Evolutionary conservation across 192 early-diverging fungal species (phyloP).

Genomic region (Chytriomyces hyalinus): DNA sequence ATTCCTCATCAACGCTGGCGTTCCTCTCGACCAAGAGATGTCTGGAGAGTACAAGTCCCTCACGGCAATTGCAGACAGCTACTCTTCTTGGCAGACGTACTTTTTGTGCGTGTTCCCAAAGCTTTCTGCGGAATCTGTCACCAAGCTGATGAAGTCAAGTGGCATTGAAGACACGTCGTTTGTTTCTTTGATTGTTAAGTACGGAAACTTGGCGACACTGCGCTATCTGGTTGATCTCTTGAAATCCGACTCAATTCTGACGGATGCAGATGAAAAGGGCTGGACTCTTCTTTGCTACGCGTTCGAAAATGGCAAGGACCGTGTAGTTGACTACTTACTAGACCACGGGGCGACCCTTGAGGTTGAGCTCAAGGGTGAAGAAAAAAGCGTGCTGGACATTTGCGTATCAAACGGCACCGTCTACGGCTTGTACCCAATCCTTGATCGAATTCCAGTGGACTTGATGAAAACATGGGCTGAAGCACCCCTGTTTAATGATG

Average conservation of each 20-base stretch:
- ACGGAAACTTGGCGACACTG: neutral
- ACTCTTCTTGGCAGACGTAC: neutral
- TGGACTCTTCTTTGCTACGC: neutral
- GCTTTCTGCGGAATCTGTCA: neutral
- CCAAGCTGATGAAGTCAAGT: neutral
- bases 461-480: neutral
- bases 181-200: neutral
- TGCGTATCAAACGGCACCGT: neutral
- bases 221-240: neutral
- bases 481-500: neutral
- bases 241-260: neutral
- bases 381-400: neutral
- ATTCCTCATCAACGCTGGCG: neutral
- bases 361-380: constrained; percentile 1
- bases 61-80: neutral
- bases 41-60: neutral
- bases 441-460: neutral
- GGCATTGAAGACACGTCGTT: neutral
- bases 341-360: neutral
- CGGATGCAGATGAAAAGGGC: neutral
- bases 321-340: neutral
- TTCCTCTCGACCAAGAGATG: neutral
- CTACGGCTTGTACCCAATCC: neutral
- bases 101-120: neutral
- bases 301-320: neutral